A percentile compares a stretch with the other conserved stretches of the same genome.
Evolutionary conservation across 2,329 filamentous ascomycete species (phyloP).

Genomic region (Calycina marina): DNA sequence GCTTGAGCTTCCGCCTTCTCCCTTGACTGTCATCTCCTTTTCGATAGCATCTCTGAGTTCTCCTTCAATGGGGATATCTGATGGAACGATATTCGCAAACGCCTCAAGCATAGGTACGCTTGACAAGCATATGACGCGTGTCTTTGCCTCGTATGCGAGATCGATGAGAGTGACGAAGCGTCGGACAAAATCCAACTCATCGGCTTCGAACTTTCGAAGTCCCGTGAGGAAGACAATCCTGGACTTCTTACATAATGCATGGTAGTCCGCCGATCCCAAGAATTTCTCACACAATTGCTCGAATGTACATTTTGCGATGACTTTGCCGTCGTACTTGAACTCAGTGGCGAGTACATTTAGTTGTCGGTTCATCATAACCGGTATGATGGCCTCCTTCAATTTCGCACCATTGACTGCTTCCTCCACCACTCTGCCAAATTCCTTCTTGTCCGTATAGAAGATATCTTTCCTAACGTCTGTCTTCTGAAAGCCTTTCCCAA

Average conservation of each 20-base stretch:
- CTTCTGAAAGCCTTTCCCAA: not conserved
- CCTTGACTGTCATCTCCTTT: conserved; percentile 3
- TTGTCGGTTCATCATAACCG: not conserved
- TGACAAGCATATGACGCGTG: conserved; percentile 6
- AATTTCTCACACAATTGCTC: not conserved
- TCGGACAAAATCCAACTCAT: conserved; percentile 7
- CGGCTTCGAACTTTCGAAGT: conserved; percentile 4
- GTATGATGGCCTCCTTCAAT: not conserved
- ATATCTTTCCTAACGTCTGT: not conserved
- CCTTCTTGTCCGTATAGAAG: not conserved
- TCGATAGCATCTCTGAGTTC: conserved; percentile 1
- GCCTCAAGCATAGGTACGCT: conserved; percentile 5
- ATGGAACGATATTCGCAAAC: conserved; percentile 6
- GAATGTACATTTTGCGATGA: not conserved
- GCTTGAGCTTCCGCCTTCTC: conserved; percentile 7
- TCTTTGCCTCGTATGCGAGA: conserved; percentile 8
- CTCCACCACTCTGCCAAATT: not conserved
- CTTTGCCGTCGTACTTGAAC: not conserved
- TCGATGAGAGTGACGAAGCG: conserved; percentile 7
- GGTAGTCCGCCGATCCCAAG: not conserved
- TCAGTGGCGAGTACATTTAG: not conserved
- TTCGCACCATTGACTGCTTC: not conserved
- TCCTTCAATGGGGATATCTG: conserved; percentile 1
- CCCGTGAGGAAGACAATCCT: conserved; percentile 1
- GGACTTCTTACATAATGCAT: not conserved